Percentiles rank a stretch among this genome's conserved stretches.
phyloP scores from a whole-genome alignment of 1,284 basidiomycete genomes.

The Peniophora sp. region DNA sequence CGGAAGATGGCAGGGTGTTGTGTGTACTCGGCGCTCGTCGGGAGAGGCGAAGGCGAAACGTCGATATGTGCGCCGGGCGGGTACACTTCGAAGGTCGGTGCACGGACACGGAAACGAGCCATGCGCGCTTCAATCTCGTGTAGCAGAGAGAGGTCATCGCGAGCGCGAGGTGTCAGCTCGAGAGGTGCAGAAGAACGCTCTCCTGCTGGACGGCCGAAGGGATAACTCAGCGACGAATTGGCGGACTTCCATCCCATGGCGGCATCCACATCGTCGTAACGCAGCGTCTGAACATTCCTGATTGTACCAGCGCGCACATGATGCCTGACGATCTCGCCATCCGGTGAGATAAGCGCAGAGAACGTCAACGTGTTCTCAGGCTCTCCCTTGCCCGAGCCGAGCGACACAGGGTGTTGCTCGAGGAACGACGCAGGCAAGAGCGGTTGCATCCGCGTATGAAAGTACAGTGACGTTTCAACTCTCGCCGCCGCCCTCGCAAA shows the following conservation, averaged over 20 bases:
- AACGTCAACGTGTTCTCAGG: conserved; percentile 70
- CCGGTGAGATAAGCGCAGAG: conserved; percentile 61
- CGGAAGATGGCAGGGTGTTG: neutral
- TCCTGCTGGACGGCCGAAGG: conserved; percentile 31
- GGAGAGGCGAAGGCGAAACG: neutral
- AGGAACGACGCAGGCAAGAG: conserved; percentile 58
- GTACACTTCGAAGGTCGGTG: neutral
- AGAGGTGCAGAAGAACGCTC: neutral
- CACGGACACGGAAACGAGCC: conserved; percentile 18
- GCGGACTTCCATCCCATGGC: conserved; percentile 31
- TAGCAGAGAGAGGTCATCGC: conserved; percentile 28
- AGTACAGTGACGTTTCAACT: conserved; percentile 49
- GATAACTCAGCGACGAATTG: conserved; percentile 22
- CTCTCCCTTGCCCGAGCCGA: conserved; percentile 28
- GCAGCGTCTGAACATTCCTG: conserved; percentile 57
- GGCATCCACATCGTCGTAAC: conserved; percentile 66
- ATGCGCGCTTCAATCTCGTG: conserved; percentile 35
- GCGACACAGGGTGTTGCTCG: conserved; percentile 27
- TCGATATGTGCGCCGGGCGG: neutral
- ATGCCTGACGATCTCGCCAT: conserved; percentile 66
- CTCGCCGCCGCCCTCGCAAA: conserved; percentile 50
- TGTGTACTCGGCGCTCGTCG: neutral
- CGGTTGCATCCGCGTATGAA: conserved; percentile 56
- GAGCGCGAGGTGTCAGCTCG: conserved; percentile 19
- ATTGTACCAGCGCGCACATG: conserved; percentile 68